Percentiles rank a stretch among this genome's conserved stretches.
Evolutionary conservation across 371 early-diverging fungal genomes (phyloP).

Genomic region (Fennellomyces sp.): DNA sequence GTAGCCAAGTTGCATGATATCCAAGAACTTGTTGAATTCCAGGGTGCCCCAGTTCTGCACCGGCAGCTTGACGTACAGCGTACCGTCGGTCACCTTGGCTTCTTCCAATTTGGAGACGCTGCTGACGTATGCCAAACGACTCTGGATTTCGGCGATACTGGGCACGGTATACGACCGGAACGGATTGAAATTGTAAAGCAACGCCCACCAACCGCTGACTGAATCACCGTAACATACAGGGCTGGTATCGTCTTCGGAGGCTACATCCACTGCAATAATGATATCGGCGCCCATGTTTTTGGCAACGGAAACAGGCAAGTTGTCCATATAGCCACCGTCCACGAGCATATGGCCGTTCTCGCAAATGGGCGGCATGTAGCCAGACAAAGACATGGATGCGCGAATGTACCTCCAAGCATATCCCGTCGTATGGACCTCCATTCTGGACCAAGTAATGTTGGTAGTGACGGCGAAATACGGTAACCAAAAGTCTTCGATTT

Average conservation of each 20-base stretch:
- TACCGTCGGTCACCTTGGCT: conserved; percentile 85
- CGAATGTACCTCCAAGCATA: conserved; percentile 98
- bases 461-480: conserved; percentile 97
- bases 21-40: conserved; percentile 93
- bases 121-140: conserved; percentile 95
- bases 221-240: conserved; percentile 94
- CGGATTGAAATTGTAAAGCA: conserved; percentile 86
- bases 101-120: conserved; percentile 90
- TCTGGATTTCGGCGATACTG: conserved; percentile 97
- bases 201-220: conserved; percentile 93
- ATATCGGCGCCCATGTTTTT: conserved; percentile 88
- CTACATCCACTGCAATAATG: conserved; percentile 98
- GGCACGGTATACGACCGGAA: conserved; percentile 82
- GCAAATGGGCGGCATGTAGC: conserved; percentile 94
- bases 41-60: conserved; percentile 89
- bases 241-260: conserved; percentile 87
- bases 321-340: conserved; percentile 99
- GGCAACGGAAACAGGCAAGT: conserved; percentile 97
- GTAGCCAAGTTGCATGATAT: conserved; percentile 93
- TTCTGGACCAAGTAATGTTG: conserved; percentile 94
- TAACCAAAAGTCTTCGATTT: conserved; percentile 99
- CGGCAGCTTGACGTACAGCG: conserved; percentile 89
- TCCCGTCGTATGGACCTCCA: conserved; percentile 93
- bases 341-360: conserved; percentile 96
- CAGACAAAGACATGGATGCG: conserved; percentile 98